Conservation (phyloP, 2,329 filamentous ascomycete species). For the Ophiocordyceps australis region DNA sequence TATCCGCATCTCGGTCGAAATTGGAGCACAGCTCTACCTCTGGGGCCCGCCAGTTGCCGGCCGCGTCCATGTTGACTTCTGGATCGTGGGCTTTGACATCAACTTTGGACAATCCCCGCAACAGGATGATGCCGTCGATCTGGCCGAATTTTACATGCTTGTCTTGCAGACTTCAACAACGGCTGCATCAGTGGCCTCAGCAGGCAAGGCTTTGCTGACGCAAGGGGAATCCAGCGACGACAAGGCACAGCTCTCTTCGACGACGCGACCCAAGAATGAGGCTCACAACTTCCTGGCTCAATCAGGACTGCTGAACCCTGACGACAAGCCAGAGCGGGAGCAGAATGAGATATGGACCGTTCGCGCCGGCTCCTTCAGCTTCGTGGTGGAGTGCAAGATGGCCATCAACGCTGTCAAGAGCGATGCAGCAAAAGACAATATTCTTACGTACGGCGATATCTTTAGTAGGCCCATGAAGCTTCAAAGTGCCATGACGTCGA, state of each 20-base stretch:
- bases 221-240: background rate
- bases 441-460: constrained; percentile 1
- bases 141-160: constrained; percentile 1
- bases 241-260: too few relatives aligned
- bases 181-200: background rate
- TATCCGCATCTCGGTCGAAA: constrained; percentile 5
- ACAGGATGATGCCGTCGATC: background rate
- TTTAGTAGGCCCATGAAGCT: background rate
- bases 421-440: background rate
- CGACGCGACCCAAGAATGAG: background rate
- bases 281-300: constrained; percentile 1
- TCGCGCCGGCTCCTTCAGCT: constrained; percentile 1
- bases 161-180: background rate
- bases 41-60: constrained; percentile 7
- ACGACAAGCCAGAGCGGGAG: constrained; percentile 1
- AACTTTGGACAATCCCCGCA: constrained; percentile 4
- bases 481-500: background rate
- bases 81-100: constrained; percentile 8
- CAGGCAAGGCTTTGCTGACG: background rate
- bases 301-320: constrained; percentile 1
- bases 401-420: constrained; percentile 1
- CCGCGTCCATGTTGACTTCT: constrained; percentile 8
- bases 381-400: constrained; percentile 2
- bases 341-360: constrained; percentile 1
- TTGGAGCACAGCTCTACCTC: constrained; percentile 5